Evolutionary conservation across 1,139 yeast species (phyloP).

Genomic region (Hemisphaericaspora xylanilytica): DNA sequence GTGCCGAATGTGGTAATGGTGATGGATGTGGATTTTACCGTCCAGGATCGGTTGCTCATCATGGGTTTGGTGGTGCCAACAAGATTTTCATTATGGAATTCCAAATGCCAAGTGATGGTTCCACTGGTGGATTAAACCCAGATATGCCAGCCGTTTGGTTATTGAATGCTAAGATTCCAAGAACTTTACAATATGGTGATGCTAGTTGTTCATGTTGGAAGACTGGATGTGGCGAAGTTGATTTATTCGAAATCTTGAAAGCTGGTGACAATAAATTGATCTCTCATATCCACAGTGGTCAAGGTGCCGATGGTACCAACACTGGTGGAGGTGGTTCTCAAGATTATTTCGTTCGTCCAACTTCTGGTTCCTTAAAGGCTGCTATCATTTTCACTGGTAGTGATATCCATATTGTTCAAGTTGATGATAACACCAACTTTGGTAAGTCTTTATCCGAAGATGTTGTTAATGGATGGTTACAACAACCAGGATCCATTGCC

Average conservation of each 20-base stretch:
- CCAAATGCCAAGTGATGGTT: conserved; percentile 54
- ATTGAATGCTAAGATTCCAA: conserved; percentile 72
- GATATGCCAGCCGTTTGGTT: conserved; percentile 83
- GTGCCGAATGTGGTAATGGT: conserved; percentile 50
- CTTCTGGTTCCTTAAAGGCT: conserved; percentile 73
- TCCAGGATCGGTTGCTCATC: conserved; percentile 68
- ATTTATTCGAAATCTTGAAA: conserved; percentile 70
- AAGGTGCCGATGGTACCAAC: conserved; percentile 56
- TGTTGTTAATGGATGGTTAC: conserved; percentile 58
- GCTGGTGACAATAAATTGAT: conserved; percentile 74
- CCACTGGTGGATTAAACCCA: conserved; percentile 32
- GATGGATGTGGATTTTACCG: conserved; percentile 73
- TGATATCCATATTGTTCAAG: conserved; percentile 56
- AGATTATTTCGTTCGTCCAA: conserved; percentile 86
- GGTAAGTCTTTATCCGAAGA: conserved; percentile 50
- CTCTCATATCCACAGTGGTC: conserved; percentile 83
- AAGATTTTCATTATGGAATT: conserved; percentile 75
- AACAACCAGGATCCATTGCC: conserved; percentile 43
- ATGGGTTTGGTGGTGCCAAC: conserved; percentile 63
- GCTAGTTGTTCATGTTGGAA: conserved; percentile 72
- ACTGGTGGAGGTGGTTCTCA: conserved; percentile 82
- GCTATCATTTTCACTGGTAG: conserved; percentile 73
- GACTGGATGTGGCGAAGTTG: conserved; percentile 80
- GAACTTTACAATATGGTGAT: conserved; percentile 71
- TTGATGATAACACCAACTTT: conserved; percentile 48